Base-by-base conservation (phyloP, 139 green algal species). In the Chlorella sorokiniana region DNA sequence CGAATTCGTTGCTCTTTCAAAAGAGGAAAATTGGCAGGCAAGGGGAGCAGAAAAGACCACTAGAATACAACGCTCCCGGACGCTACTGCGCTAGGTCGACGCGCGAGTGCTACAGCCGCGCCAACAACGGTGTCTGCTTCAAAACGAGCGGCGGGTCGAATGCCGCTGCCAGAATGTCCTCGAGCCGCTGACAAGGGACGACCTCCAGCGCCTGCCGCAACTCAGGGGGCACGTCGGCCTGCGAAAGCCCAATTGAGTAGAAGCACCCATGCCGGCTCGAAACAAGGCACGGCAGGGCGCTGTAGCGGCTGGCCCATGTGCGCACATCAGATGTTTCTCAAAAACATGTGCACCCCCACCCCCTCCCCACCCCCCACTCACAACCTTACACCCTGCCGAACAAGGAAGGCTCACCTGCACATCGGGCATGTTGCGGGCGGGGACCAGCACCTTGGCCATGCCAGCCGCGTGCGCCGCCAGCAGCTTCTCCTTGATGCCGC, bases 401-500 rank as follows among this genome's bases (percentile, higher is more conserved):
- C 88, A 9, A 87, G 64, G 4, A 38, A 37, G 22, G n/a, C 90
- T 90, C 40, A 96, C 70, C 89, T 94, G 87, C 27, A 91, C 91
- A 79, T 98, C 97, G n/a, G 85, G 83, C 71, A 88, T 69, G 85
- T 99, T 99, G 69, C 82, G 94, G 31, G 92, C 81, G 11, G 97
- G 97, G 45, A 99, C 94, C 11, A 99, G 81, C 10, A 96, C 75
- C 64, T 88, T 76, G 8, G 37, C 61, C 69, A 96, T 80, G 23
- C 90, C 91, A 40, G 81, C 88, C 62, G 77, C 90, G 72, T 79
- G 44, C 3, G 95, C 96, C 11, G 94, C 95, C 42, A 98, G 90
- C 67, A 93, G 85, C 87, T 98, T 98, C 86, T 98, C 96, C 84
- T 98, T 98, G 16, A 99, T 90, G 2, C 95, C 94, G 11, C 94